These are phyloP conservation scores for Aspergillus mulundensis DNA, from an alignment of 495 filamentous ascomycete species.

Conservation along the genomic window DNA sequence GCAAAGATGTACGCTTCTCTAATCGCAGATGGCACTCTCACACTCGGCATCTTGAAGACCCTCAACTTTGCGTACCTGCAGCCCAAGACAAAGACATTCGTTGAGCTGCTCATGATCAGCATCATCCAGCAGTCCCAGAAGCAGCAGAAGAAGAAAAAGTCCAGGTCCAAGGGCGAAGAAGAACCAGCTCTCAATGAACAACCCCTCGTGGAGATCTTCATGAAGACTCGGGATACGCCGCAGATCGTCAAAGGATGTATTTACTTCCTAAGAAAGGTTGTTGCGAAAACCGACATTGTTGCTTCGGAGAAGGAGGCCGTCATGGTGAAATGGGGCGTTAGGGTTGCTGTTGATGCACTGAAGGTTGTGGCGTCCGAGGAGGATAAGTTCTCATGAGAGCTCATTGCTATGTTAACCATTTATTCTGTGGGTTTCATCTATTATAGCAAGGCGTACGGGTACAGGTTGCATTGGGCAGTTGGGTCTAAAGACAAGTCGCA, in stretches of 20 bases:
- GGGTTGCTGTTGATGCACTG: constrained; percentile 56
- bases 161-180: constrained; percentile 16
- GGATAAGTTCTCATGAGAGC: not conserved
- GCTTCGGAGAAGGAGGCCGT: constrained; percentile 55
- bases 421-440: not conserved
- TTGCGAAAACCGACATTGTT: constrained; percentile 70
- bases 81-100: constrained; percentile 67
- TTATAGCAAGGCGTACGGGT: not conserved
- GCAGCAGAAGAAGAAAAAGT: constrained; percentile 27
- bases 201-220: constrained; percentile 60
- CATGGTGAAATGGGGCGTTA: constrained; percentile 66
- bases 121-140: constrained; percentile 59
- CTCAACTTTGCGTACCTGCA: constrained; percentile 78
- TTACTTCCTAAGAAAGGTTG: constrained; percentile 73
- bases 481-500: not conserved
- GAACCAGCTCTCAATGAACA: constrained; percentile 45
- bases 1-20: constrained; percentile 79
- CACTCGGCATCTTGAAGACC: constrained; percentile 64
- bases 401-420: not conserved
- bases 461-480: not conserved
- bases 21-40: constrained; percentile 61
- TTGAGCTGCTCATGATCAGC: constrained; percentile 75
- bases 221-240: constrained; percentile 53
- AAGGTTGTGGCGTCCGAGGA: constrained; percentile 40
- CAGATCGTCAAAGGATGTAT: constrained; percentile 66